A percentile compares a stretch with the other conserved stretches of the same genome.
These are phyloP conservation scores for Coprinellus micaceus DNA, from an alignment of 768 basidiomycete genomes.

Conservation along the genomic window DNA sequence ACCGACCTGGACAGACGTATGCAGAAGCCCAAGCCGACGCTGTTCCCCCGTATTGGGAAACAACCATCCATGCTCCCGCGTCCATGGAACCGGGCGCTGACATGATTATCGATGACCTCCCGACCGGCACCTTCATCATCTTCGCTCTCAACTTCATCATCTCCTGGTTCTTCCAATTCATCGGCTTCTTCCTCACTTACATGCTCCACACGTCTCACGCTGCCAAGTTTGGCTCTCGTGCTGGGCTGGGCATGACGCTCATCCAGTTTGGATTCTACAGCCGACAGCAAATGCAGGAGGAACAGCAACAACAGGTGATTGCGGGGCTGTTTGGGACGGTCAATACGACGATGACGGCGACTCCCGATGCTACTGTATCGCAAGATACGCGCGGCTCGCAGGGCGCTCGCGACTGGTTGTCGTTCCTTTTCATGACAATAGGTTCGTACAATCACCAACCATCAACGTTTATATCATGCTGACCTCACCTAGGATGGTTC, in stretches of 20 bases:
- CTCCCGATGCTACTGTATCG: conserved; percentile 11
- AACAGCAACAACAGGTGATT: conserved; percentile 13
- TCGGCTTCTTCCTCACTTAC: conserved; percentile 90
- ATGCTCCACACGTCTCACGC: conserved; percentile 91
- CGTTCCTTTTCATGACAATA: conserved; percentile 87
- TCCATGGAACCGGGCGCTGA: conserved; percentile 41
- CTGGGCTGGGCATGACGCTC: conserved; percentile 91
- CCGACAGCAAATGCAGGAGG: conserved; percentile 37
- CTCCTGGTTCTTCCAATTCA: conserved; percentile 95
- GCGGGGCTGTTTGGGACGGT: background rate
- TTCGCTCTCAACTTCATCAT: conserved; percentile 79
- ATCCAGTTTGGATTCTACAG: conserved; percentile 87
- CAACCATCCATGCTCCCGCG: conserved; percentile 80
- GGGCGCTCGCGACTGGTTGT: conserved; percentile 79
- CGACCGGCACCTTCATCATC: conserved; percentile 71
- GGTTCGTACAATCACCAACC: conserved; percentile 39
- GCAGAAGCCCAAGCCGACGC: conserved; percentile 83
- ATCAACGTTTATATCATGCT: background rate
- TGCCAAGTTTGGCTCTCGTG: conserved; percentile 88
- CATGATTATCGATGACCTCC: conserved; percentile 90
- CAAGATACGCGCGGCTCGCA: conserved; percentile 29
- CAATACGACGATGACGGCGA: no score
- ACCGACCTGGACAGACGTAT: conserved; percentile 59
- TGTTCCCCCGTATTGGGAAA: conserved; percentile 96
- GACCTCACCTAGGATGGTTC: conserved; percentile 72